These are phyloP conservation scores for Cerioporus squamosus DNA, from an alignment of 1,284 basidiomycete species.

Conservation along the genomic window DNA sequence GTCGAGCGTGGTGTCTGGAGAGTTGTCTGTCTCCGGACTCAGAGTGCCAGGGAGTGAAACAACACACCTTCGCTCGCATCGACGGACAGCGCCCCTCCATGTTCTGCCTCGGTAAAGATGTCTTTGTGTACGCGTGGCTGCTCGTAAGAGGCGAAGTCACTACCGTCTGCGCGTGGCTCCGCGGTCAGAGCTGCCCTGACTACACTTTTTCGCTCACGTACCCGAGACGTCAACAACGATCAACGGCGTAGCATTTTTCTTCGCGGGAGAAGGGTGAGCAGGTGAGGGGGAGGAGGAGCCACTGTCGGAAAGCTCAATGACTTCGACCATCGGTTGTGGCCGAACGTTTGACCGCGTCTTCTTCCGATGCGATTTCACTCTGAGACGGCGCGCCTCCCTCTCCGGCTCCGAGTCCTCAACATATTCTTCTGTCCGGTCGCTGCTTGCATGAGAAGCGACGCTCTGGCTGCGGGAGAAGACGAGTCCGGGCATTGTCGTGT, in stretches of 20 bases:
- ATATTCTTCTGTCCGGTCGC: slow-evolving; percentile 39
- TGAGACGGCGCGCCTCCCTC: slow-evolving; percentile 49
- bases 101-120: no score
- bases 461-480: slow-evolving; percentile 16
- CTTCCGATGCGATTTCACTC: slow-evolving; percentile 23
- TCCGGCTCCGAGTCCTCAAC: slow-evolving; percentile 75
- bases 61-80: no score
- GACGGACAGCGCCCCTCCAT: no score
- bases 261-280: background rate
- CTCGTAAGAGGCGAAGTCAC: no score
- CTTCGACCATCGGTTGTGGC: slow-evolving; percentile 1
- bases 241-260: background rate
- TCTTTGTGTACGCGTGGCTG: no score
- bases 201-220: background rate
- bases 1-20: slow-evolving; percentile 12
- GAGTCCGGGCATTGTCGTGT: slow-evolving; percentile 1
- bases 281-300: slow-evolving; percentile 4
- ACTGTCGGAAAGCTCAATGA: slow-evolving; percentile 31
- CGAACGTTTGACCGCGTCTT: slow-evolving; percentile 6
- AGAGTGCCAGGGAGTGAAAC: no score
- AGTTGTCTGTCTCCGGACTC: no score
- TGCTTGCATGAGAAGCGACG: slow-evolving; percentile 7
- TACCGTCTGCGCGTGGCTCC: no score
- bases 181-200: no score
- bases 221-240: slow-evolving; percentile 21